Evolutionary conservation across 2,329 filamentous ascomycete genomes (phyloP).

Genomic region (Drechslerella stenobrocha): DNA sequence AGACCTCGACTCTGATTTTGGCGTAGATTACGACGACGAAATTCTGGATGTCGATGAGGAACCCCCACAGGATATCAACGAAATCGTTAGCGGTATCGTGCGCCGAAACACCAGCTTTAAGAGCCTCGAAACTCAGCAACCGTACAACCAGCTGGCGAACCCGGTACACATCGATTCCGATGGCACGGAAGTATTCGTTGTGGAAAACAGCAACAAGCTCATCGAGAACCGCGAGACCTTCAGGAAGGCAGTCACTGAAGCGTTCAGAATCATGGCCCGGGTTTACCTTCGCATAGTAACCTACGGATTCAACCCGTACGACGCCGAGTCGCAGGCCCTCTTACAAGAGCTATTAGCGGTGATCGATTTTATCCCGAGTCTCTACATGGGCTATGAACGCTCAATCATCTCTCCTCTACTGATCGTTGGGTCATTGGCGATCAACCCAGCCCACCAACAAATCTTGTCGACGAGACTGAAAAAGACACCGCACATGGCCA

Average conservation of each 20-base stretch:
- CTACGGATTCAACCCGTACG: conserved; percentile 37
- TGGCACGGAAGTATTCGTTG: conserved; percentile 26
- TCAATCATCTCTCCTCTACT: conserved; percentile 44
- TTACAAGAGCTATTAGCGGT: conserved; percentile 34
- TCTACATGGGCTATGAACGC: conserved; percentile 45
- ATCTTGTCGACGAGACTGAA: conserved; percentile 36
- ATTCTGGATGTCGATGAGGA: conserved; percentile 32
- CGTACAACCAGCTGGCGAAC: background rate
- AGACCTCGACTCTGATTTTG: conserved; percentile 28
- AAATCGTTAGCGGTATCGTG: conserved; percentile 35
- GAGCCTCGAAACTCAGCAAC: background rate
- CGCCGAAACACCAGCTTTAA: conserved; percentile 32
- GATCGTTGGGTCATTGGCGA: conserved; percentile 41
- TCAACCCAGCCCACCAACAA: conserved; percentile 12
- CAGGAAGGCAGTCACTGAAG: conserved; percentile 39
- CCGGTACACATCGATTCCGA: conserved; percentile 17
- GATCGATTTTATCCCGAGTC: conserved; percentile 37
- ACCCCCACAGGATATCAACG: conserved; percentile 28
- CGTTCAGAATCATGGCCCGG: conserved; percentile 42
- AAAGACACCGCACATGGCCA: conserved; percentile 41
- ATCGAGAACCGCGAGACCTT: conserved; percentile 41
- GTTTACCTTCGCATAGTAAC: conserved; percentile 36
- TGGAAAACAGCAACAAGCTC: conserved; percentile 32
- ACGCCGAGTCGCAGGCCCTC: conserved; percentile 16
- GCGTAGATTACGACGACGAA: conserved; percentile 14